A percentile compares a stretch with the other conserved stretches of the same genome.
Evolutionary conservation across 2,329 filamentous ascomycete species (phyloP).

Genomic region (Calonectria leucothoes): DNA sequence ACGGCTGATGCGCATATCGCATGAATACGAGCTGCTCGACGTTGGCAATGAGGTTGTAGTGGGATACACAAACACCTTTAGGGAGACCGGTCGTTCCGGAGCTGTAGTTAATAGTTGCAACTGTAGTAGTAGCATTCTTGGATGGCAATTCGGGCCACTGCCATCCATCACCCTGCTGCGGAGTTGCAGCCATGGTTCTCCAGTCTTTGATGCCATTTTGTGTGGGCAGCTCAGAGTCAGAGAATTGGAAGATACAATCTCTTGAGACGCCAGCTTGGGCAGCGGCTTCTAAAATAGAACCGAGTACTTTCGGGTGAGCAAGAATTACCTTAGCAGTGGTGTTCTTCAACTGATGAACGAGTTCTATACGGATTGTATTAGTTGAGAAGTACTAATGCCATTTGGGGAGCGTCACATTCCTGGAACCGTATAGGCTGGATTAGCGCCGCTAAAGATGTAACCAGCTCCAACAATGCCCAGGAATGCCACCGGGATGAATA

Average conservation of each 20-base stretch:
- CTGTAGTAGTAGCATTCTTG: conserved; percentile 47
- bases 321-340: conserved; percentile 62
- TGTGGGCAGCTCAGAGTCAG: conserved; percentile 49
- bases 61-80: conserved; percentile 62
- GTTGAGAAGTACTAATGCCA: background rate
- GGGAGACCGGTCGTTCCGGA: conserved; percentile 64
- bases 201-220: conserved; percentile 54
- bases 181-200: conserved; percentile 51
- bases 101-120: conserved; percentile 62
- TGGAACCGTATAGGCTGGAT: conserved; percentile 61
- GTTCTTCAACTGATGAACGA: conserved; percentile 63
- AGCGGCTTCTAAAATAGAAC: conserved; percentile 56
- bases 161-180: conserved; percentile 49
- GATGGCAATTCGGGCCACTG: conserved; percentile 53
- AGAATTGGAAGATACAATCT: conserved; percentile 60
- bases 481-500: conserved; percentile 66
- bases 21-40: conserved; percentile 61
- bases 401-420: conserved; percentile 46
- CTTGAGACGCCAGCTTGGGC: conserved; percentile 52
- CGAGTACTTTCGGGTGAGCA: conserved; percentile 59
- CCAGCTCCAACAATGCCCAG: conserved; percentile 64
- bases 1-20: conserved; percentile 52
- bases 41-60: conserved; percentile 62
- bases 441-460: conserved; percentile 65
- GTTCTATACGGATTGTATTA: conserved; percentile 50